Evolutionary conservation across 2,329 filamentous ascomycete species (phyloP), one percentile per base, ranked within the genome.

Genomic region (Trichoderma koningii): DNA sequence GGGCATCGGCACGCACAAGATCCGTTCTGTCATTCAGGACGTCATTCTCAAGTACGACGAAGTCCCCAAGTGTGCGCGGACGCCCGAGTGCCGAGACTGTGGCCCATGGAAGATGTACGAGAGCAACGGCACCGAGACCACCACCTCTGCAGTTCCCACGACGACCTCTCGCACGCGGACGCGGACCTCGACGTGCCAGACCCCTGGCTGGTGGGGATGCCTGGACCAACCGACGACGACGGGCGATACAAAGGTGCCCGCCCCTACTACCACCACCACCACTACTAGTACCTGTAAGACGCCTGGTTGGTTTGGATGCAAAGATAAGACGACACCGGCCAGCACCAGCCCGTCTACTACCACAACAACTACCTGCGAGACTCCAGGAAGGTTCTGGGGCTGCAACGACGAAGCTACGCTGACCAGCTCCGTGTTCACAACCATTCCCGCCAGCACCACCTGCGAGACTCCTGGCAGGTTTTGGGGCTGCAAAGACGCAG

Each of bases 41-140:
- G 91, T 99, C 3, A 84, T 98, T 67, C 83, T 89, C 72, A 88
- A 88, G 70, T 98, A 98, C 72, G 90, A 96, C 68, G 80, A 82
- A 3, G 91, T 96, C 0, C 90, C 95, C 0, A 80, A 85, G 69
- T 98, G 95, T 76, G 85, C 84, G 62, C 82, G 84, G 34, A 93
- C 94, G 7, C 83, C 87, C 23, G 89, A 92, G 60, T 98, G 95
- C 74, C 87, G 90, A 47, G 95, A 99, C 75, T 98, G 94, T 73
- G 91, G 87, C 65, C 88, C 89, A 64, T 98, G 95, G 95, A 96
- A 97, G 73, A 96, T 93, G 82, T 96, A 92, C 73, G 89, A 93
- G 76, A 96, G 93, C 75, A 97, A 97, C 74, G 90, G 90, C 34
- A 95, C 91, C 1, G 89, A 93, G 68, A 84, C 83, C 1, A 92